Percentiles rank a stretch among this genome's conserved stretches.
Evolutionary conservation across 1,284 basidiomycete species (phyloP).

Genomic region (Pseudozyma sp.): DNA sequence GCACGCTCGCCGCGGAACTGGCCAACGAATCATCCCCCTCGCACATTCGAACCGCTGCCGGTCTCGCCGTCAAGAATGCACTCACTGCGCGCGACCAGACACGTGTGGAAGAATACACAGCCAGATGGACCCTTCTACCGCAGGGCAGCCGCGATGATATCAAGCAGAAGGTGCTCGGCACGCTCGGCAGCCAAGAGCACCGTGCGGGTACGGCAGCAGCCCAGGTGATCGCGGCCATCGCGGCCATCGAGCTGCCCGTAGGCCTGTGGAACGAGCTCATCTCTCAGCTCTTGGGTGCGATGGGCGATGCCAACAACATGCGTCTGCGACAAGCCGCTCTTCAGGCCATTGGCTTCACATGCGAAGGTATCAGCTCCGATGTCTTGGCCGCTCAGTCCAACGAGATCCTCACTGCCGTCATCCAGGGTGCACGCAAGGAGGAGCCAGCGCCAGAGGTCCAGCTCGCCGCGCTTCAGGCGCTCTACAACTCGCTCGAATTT

Average conservation of each 20-base stretch:
- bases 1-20: constrained; percentile 61
- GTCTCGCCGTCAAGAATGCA: constrained; percentile 96
- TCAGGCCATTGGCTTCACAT: constrained; percentile 95
- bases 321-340: constrained; percentile 88
- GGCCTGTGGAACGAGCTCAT: constrained; percentile 92
- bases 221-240: constrained; percentile 92
- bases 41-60: constrained; percentile 91
- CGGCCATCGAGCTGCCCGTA: constrained; percentile 88
- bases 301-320: constrained; percentile 81
- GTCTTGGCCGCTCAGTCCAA: constrained; percentile 89
- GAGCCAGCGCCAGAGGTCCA: constrained; percentile 89
- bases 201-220: constrained; percentile 88
- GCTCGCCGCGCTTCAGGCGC: constrained; percentile 89
- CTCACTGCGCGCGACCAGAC: constrained; percentile 83
- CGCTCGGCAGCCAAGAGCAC: constrained; percentile 79
- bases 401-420: constrained; percentile 97
- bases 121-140: constrained; percentile 80
- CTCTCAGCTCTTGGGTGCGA: constrained; percentile 85
- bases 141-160: constrained; percentile 80
- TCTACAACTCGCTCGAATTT: constrained; percentile 97
- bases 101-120: constrained; percentile 70
- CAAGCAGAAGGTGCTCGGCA: constrained; percentile 86
- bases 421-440: constrained; percentile 96
- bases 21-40: constrained; percentile 67
- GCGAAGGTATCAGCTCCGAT: constrained; percentile 83